phyloP scores from a whole-genome alignment of 768 basidiomycete genomes.

The Rhodotorula kratochvilovae region DNA sequence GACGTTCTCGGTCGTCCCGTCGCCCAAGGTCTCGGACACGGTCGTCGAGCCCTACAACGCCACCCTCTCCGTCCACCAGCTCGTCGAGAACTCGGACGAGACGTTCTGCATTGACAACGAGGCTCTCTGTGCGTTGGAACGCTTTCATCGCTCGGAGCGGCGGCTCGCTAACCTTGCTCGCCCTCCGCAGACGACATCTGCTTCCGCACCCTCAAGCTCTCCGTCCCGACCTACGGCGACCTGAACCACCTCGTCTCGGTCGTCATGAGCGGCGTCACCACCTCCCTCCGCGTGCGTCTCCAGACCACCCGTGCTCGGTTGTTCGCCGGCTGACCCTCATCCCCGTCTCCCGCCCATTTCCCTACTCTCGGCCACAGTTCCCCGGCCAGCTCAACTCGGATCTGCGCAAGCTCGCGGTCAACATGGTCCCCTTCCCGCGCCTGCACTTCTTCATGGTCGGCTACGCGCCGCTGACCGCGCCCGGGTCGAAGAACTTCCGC shows the following conservation, averaged over 20 bases:
- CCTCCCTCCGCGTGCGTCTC: constrained; percentile 67
- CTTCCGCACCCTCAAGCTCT: constrained; percentile 92
- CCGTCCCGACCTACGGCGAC: constrained; percentile 92
- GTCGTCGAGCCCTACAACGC: constrained; percentile 99
- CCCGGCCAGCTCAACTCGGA: constrained; percentile 99
- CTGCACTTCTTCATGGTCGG: constrained; percentile 99
- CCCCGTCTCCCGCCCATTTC: no score
- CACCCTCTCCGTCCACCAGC: constrained; percentile 94
- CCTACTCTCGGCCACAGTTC: constrained; percentile 55
- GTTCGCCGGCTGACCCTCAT: not conserved
- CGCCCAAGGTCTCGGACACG: constrained; percentile 72
- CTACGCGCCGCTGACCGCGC: constrained; percentile 68
- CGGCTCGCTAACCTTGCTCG: not conserved
- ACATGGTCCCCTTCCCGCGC: constrained; percentile 75
- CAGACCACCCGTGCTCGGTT: not conserved
- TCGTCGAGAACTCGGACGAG: constrained; percentile 98
- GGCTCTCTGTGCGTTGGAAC: constrained; percentile 56
- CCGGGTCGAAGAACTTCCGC: constrained; percentile 69
- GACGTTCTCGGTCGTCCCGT: constrained; percentile 95
- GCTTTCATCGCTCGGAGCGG: no score
- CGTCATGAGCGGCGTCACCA: constrained; percentile 98
- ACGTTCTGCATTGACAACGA: constrained; percentile 99
- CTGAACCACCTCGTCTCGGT: constrained; percentile 96
- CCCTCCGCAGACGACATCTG: constrained; percentile 70
- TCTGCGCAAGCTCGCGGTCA: constrained; percentile 93